phyloP scores from a whole-genome alignment of 192 early-diverging fungal species.

The Gonapodya sp. region DNA sequence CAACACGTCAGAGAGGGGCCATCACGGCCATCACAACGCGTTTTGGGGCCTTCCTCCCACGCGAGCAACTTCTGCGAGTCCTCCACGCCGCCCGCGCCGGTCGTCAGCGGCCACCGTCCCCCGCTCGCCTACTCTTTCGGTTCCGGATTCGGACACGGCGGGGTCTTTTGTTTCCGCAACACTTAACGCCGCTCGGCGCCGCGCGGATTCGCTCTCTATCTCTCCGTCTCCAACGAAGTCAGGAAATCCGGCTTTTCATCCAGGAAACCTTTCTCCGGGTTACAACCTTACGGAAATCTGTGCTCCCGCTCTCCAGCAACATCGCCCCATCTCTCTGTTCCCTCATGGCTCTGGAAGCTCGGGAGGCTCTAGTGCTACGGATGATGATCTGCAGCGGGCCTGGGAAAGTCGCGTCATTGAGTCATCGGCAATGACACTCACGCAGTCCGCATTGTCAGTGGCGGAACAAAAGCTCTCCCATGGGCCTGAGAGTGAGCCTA shows the following conservation, averaged over 20 bases:
- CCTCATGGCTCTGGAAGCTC: background rate
- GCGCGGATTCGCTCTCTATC: background rate
- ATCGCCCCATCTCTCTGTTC: background rate
- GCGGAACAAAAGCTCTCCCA: no score
- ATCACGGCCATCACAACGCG: background rate
- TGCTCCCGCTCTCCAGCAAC: background rate
- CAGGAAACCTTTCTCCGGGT: background rate
- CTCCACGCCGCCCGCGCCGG: background rate
- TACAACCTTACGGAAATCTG: background rate
- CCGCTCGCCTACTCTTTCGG: background rate
- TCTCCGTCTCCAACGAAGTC: background rate
- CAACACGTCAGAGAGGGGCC: background rate
- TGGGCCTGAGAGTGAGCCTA: no score
- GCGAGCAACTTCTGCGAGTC: background rate
- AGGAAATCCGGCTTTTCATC: background rate
- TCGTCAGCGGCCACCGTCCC: background rate
- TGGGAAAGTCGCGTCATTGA: background rate
- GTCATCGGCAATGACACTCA: background rate
- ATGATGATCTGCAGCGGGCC: background rate
- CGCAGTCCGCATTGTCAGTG: background rate
- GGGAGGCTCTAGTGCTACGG: background rate
- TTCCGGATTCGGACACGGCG: background rate
- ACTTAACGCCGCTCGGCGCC: background rate
- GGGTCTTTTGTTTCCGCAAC: background rate
- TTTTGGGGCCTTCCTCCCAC: background rate